Evolutionary conservation across 768 basidiomycete species (phyloP).

Genomic region (Pleurotus platypus): DNA sequence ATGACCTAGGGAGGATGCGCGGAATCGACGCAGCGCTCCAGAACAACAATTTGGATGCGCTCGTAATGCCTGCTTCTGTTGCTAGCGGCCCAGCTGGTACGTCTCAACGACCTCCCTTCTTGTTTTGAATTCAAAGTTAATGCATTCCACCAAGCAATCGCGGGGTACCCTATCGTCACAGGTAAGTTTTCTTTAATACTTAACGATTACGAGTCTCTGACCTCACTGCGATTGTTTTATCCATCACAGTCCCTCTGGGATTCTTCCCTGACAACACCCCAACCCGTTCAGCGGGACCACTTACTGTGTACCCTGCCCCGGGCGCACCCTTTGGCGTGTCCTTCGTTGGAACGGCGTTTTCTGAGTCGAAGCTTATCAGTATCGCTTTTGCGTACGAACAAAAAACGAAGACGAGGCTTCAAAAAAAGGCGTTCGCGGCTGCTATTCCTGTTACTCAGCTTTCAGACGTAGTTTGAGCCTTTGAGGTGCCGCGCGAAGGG

Average conservation of each 20-base stretch:
- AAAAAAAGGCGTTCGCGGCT: conserved; percentile 43
- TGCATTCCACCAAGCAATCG: conserved; percentile 38
- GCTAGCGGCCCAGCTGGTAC: conserved; percentile 37
- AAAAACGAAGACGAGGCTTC: conserved; percentile 48
- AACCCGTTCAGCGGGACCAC: conserved; percentile 32
- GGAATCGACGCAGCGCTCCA: conserved; percentile 55
- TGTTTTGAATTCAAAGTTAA: conserved; percentile 5
- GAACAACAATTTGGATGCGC: conserved; percentile 43
- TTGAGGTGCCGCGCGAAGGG: too few species aligned
- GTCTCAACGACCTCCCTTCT: not conserved
- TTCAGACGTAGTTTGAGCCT: not conserved
- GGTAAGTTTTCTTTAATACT: not conserved
- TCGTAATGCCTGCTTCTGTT: conserved; percentile 44
- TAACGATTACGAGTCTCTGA: not conserved
- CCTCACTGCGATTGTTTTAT: not conserved
- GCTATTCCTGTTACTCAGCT: conserved; percentile 41
- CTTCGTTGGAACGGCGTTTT: conserved; percentile 60
- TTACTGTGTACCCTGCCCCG: conserved; percentile 45
- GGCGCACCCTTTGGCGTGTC: conserved; percentile 61
- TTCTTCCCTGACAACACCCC: conserved; percentile 49
- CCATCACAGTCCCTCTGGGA: conserved; percentile 49
- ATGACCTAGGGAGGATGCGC: conserved; percentile 42
- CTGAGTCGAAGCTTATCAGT: conserved; percentile 52
- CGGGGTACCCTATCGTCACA: conserved; percentile 51
- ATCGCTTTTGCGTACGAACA: conserved; percentile 68